Base-by-base conservation (phyloP, 352 stramenopile genomes). In the Phytophthora megakarya region DNA sequence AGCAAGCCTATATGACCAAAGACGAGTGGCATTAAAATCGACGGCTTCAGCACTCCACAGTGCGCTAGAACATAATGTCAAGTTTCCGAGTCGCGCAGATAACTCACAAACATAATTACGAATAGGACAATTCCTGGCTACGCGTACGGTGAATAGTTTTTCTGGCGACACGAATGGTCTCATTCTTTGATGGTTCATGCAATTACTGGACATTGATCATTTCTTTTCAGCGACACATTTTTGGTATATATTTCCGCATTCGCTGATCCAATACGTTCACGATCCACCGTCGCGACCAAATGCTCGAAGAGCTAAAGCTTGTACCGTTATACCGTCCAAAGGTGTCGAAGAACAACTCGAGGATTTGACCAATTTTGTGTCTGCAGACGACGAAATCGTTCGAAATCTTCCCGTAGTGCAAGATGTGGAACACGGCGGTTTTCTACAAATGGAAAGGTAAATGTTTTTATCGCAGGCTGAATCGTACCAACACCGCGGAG, bases 161-260 rank as follows among this genome's bases (percentile, higher is more conserved):
- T 15, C 9, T 13, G 43, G 54, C 11, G 54, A 10, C 44, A 63
- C 19, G 55, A 63, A 30, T 63, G 55, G 25, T 26, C 55, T 1
- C 55, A 43, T 18, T 11, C 32, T 8, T 10, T 55, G 9, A 63
- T 63, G 43, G 33, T 63, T 23, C 55, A 49, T 23, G 43, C 33
- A 18, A 12, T 55, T 8, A 16, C 33, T 15, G 44, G 52, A 9
- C 18, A 63, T n/a, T n/a, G 9, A 0, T 49, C 54, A 5, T 48
- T 23, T 37, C 16, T 55, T 7, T 63, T 44, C 7, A 40, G 19
- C 3, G 43, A 63, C 18, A 16, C 22, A 1, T 63, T 40, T n/a
- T 43, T 63, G 54, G 44, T 55, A 62, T 25, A 19, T 62, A 21
- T 55, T 63, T 25, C 52, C 52, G 10, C 10, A 7, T 40, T 30